Conservation (phyloP, 176 grass and related monocot species). For the Carex myosuroides region DNA sequence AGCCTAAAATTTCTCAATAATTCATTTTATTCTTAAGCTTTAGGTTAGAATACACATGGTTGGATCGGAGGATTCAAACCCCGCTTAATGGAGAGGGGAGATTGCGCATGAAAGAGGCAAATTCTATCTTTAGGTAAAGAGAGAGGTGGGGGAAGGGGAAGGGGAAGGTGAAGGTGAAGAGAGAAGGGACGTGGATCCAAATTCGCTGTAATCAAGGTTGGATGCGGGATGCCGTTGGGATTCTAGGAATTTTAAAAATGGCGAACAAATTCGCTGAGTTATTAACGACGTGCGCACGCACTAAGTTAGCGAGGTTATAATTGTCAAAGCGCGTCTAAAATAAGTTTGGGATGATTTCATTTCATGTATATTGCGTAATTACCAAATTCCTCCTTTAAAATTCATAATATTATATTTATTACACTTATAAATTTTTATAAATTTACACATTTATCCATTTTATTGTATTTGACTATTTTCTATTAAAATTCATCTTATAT, state of each 20-base stretch:
- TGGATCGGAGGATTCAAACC: not conserved
- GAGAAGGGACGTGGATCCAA: not conserved
- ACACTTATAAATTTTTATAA: no score
- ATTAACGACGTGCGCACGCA: not conserved
- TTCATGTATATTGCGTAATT: no score
- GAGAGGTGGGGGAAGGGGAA: not conserved
- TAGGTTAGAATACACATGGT: not conserved
- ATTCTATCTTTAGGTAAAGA: conserved; percentile 17
- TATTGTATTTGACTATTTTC: no score
- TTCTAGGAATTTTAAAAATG: not conserved
- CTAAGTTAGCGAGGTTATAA: not conserved
- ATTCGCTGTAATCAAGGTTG: conserved; percentile 8
- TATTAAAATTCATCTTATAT: no score
- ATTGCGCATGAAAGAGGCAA: not conserved
- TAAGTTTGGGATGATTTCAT: not conserved
- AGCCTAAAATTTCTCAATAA: not conserved
- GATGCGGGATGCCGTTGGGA: not conserved
- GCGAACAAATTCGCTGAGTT: not conserved
- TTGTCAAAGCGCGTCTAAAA: not conserved
- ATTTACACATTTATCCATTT: no score
- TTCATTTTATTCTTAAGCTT: not conserved
- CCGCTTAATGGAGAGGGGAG: not conserved
- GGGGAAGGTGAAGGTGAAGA: not conserved
- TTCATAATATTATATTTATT: no score
- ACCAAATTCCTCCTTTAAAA: no score